Conservation (phyloP, 2,329 filamentous ascomycete genomes). For the Diaporthe humulicola region DNA sequence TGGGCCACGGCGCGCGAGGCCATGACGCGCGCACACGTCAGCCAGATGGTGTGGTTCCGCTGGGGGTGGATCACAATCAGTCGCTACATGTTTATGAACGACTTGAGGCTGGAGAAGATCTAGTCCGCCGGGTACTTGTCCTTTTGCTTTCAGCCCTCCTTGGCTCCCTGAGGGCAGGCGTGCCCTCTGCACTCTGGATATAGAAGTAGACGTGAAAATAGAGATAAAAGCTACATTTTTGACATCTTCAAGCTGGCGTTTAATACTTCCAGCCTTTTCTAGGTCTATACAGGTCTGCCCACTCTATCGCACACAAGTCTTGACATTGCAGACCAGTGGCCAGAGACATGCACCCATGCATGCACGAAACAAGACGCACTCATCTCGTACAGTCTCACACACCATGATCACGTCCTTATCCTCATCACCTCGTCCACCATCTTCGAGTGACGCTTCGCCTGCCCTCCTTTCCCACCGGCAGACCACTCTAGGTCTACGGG, state of each 20-base stretch:
- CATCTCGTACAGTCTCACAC: neutral
- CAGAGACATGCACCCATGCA: neutral
- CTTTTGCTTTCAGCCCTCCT: neutral
- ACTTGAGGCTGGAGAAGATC: constrained; percentile 72
- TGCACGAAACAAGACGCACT: neutral
- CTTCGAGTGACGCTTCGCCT: neutral
- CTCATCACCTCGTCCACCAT: constrained; percentile 25
- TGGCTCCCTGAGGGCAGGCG: neutral
- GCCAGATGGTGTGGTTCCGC: constrained; percentile 99
- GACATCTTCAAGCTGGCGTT: neutral
- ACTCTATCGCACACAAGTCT: neutral
- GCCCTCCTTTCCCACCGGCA: too few relatives aligned
- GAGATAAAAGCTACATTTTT: neutral
- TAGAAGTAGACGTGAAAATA: neutral
- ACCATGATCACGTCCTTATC: constrained; percentile 18
- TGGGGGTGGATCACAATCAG: constrained; percentile 95
- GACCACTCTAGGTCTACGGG: neutral
- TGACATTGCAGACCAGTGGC: too few relatives aligned
- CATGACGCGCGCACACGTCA: constrained; percentile 91
- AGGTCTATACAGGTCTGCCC: neutral
- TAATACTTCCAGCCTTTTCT: neutral
- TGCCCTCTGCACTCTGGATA: neutral
- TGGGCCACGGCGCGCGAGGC: constrained; percentile 76
- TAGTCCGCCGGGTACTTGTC: neutral
- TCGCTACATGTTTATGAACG: constrained; percentile 96